Evolutionary conservation across 768 basidiomycete genomes (phyloP).

Genomic region (Lanmaoa pseudosensibilis): DNA sequence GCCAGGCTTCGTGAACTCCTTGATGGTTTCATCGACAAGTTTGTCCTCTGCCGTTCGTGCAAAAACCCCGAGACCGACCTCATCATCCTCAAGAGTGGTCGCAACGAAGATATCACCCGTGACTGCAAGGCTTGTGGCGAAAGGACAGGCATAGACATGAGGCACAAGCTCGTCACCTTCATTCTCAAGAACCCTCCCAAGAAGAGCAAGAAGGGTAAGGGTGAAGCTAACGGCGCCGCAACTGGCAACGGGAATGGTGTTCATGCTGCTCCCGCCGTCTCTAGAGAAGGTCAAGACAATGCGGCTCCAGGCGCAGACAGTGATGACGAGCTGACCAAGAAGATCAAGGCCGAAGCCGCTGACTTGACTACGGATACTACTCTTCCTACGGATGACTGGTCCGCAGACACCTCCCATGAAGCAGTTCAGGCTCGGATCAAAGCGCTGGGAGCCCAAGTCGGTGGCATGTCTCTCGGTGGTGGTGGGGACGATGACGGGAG

Average conservation of each 20-base stretch:
- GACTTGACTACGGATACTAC: conserved; percentile 64
- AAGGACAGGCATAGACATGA: conserved; percentile 89
- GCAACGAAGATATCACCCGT: conserved; percentile 81
- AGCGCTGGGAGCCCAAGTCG: conserved; percentile 61
- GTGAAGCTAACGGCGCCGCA: conserved; percentile 54
- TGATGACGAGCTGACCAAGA: conserved; percentile 85
- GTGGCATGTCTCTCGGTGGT: conserved; percentile 44
- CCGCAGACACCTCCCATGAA: conserved; percentile 86
- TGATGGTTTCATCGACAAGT: conserved; percentile 97
- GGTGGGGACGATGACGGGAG: conserved; percentile 82
- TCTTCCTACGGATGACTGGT: conserved; percentile 79
- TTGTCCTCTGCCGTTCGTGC: conserved; percentile 95
- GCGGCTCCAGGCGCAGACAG: conserved; percentile 60
- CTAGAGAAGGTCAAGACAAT: conserved; percentile 43
- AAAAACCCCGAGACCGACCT: conserved; percentile 99
- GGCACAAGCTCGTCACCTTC: conserved; percentile 94
- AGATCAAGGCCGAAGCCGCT: conserved; percentile 89
- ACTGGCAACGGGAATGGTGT: conserved; percentile 50
- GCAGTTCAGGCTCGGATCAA: conserved; percentile 83
- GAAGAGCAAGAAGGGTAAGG: conserved; percentile 56
- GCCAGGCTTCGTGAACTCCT: conserved; percentile 91
- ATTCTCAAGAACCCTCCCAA: conserved; percentile 97
- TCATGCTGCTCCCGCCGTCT: conserved; percentile 39
- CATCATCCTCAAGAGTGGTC: conserved; percentile 79
- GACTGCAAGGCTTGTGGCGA: conserved; percentile 99